These are phyloP conservation scores for Aureobasidium sp. DNA, from an alignment of 2,329 filamentous ascomycete species.

Conservation along the genomic window DNA sequence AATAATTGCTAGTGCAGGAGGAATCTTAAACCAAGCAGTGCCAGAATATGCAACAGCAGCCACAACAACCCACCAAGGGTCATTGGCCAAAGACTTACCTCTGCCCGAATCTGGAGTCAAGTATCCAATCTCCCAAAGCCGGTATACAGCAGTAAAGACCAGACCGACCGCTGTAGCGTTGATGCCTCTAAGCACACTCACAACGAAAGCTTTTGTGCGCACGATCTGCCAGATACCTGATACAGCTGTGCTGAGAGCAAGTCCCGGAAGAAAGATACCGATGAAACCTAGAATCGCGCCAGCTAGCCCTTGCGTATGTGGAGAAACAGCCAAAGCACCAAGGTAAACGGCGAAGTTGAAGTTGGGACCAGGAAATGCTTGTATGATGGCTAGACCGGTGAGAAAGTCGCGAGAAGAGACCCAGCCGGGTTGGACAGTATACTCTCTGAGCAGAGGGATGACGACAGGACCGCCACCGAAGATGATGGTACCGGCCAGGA, in stretches of 20 bases:
- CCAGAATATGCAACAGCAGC: constrained; percentile 35
- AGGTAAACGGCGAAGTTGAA: constrained; percentile 47
- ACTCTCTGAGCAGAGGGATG: constrained; percentile 36
- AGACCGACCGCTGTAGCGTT: constrained; percentile 38
- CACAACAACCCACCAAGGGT: constrained; percentile 42
- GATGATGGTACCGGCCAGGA: constrained; percentile 59
- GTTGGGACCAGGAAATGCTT: constrained; percentile 60
- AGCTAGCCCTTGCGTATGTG: constrained; percentile 24
- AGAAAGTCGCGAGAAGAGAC: constrained; percentile 64
- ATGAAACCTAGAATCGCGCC: constrained; percentile 34
- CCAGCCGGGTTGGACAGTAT: constrained; percentile 60
- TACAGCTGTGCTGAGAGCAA: constrained; percentile 31
- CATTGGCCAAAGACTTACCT: constrained; percentile 31
- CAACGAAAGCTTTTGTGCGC: constrained; percentile 29
- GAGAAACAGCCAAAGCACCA: constrained; percentile 32
- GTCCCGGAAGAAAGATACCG: constrained; percentile 36
- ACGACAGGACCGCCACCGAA: constrained; percentile 42
- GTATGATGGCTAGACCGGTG: constrained; percentile 63
- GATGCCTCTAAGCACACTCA: constrained; percentile 32
- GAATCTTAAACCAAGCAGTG: constrained; percentile 34
- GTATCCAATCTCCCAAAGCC: constrained; percentile 39
- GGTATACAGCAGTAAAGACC: constrained; percentile 39
- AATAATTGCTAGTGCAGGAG: constrained; percentile 34
- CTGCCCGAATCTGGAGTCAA: constrained; percentile 30
- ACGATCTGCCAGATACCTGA: constrained; percentile 34